Conservation (phyloP, 2,329 filamentous ascomycete species). For the Fusarium nygamai region DNA sequence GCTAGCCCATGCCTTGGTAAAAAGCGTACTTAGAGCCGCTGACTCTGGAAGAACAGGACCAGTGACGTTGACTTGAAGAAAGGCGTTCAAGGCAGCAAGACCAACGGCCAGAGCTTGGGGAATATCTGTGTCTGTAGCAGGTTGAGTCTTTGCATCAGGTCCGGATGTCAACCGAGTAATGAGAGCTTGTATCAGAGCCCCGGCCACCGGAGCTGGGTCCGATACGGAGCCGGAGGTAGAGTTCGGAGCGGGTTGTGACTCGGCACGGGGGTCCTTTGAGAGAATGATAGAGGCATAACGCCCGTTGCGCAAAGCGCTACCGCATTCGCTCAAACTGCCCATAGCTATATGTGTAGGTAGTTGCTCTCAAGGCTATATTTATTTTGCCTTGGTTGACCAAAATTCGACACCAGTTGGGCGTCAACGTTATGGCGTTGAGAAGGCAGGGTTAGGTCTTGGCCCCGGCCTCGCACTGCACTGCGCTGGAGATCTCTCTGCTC, state of each 20-base stretch:
- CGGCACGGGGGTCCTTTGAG: conserved; percentile 19
- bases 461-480: conserved; percentile 7
- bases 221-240: conserved; percentile 32
- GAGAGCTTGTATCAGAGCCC: conserved; percentile 37
- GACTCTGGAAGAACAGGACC: conserved; percentile 74
- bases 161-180: conserved; percentile 18
- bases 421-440: conserved; percentile 17
- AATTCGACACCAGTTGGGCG: conserved; percentile 13
- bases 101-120: conserved; percentile 43
- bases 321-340: conserved; percentile 6
- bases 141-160: not conserved
- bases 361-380: not conserved
- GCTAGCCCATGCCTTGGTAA: conserved; percentile 53
- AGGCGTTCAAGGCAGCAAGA: conserved; percentile 69
- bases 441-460: conserved; percentile 37
- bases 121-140: not conserved
- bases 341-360: conserved; percentile 5
- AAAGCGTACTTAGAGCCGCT: conserved; percentile 47
- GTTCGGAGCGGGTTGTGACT: conserved; percentile 23
- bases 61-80: conserved; percentile 88
- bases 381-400: not conserved
- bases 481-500: not conserved
- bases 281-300: conserved; percentile 40
- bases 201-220: conserved; percentile 35
- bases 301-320: conserved; percentile 38